A percentile compares a stretch with the other conserved stretches of the same genome.
Evolutionary conservation across 106 monocot genomes (phyloP).

Genomic region (Platanthera zijinensis): DNA sequence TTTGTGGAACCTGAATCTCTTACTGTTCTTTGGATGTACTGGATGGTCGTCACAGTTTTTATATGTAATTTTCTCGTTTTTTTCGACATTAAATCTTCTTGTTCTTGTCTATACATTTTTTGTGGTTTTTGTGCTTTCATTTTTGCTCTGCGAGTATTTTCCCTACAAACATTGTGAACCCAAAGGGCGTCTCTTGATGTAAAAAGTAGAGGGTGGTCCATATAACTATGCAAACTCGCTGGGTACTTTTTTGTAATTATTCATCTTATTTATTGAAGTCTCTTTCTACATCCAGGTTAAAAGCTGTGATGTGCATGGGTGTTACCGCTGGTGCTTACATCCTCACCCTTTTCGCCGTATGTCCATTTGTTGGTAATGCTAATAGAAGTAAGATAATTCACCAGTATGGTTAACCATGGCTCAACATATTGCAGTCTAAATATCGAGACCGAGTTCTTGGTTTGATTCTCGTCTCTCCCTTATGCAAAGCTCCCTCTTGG

Average conservation of each 20-base stretch:
- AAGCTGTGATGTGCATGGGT: slow-evolving; percentile 72
- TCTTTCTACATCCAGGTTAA: slow-evolving; percentile 28
- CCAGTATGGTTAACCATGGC: background rate
- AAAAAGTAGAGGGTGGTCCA: no score
- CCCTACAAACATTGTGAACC: no score
- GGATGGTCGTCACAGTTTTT: no score
- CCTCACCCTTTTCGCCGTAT: slow-evolving; percentile 72
- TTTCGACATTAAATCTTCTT: no score
- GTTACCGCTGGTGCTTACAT: slow-evolving; percentile 68
- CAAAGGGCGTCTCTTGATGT: no score
- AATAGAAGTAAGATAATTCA: background rate
- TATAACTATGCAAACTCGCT: no score
- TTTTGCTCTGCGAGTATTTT: no score
- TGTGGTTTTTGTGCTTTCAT: no score
- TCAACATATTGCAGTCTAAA: slow-evolving; percentile 31
- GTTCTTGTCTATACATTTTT: no score
- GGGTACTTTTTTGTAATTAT: slow-evolving; percentile 4
- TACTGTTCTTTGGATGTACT: no score
- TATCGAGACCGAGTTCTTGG: slow-evolving; percentile 56
- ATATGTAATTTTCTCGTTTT: no score
- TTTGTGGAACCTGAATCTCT: no score
- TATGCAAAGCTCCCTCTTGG: slow-evolving; percentile 83
- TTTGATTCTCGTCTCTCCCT: slow-evolving; percentile 63
- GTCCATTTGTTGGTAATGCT: slow-evolving; percentile 4
- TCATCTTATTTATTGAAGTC: background rate